Percentiles rank a stretch among this genome's conserved stretches.
Conservation (phyloP, 1,284 basidiomycete species). For the Cerrena zonata region DNA sequence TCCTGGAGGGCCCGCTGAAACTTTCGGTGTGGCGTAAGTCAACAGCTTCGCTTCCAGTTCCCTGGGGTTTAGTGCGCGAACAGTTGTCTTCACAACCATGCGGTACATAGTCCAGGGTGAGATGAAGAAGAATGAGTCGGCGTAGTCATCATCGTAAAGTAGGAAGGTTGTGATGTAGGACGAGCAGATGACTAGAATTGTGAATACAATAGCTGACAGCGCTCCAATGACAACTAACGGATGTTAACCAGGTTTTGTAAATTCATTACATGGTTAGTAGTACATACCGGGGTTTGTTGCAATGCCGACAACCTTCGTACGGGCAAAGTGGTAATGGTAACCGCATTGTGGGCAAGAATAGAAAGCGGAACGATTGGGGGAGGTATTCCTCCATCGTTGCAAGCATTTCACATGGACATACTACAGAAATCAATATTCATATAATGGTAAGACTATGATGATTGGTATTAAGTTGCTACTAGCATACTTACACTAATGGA, state of each 20-base stretch:
- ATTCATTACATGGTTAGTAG: neutral
- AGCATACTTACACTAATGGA: conserved; percentile 62
- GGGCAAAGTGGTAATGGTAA: conserved; percentile 67
- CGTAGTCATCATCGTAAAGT: conserved; percentile 42
- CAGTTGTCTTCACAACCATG: conserved; percentile 58
- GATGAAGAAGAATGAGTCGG: conserved; percentile 41
- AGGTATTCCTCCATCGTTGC: conserved; percentile 62
- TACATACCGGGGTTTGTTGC: conserved; percentile 65
- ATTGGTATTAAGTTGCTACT: neutral
- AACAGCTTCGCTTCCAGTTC: conserved; percentile 37
- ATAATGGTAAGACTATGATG: neutral
- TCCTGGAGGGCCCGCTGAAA: conserved; percentile 32
- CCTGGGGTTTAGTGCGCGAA: conserved; percentile 60
- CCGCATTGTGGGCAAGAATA: conserved; percentile 72
- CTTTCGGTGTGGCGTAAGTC: conserved; percentile 10
- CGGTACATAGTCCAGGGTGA: conserved; percentile 56
- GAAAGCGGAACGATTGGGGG: conserved; percentile 55
- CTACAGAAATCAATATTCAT: conserved; percentile 30
- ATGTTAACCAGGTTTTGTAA: conserved; percentile 6
- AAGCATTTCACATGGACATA: conserved; percentile 74
- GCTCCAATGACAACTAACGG: conserved; percentile 55
- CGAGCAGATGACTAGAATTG: conserved; percentile 58
- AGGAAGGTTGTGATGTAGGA: conserved; percentile 69
- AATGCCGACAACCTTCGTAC: conserved; percentile 61
- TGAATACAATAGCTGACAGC: conserved; percentile 63